A percentile compares a stretch with the other conserved stretches of the same genome.
Conservation (phyloP, 176 grass and related monocot genomes). For the Pontederia paniculata region DNA sequence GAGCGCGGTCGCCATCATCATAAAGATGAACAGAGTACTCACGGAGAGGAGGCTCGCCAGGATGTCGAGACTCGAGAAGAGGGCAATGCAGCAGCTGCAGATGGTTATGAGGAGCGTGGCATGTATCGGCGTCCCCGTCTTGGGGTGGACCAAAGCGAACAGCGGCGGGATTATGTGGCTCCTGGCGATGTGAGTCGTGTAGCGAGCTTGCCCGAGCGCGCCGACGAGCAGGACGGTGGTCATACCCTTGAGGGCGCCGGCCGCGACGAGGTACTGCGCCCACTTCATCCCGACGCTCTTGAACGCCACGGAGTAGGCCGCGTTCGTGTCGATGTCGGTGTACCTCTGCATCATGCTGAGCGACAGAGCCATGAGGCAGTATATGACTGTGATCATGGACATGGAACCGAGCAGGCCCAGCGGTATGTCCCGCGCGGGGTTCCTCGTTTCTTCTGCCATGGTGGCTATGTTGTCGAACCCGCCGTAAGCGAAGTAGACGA, state of each 20-base stretch:
- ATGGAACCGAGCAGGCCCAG: conserved; percentile 71
- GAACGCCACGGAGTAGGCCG: conserved; percentile 78
- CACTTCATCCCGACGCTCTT: conserved; percentile 55
- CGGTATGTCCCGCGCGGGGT: conserved; percentile 79
- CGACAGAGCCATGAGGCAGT: conserved; percentile 74
- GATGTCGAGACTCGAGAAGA: conserved; percentile 79
- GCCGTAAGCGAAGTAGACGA: conserved; percentile 87
- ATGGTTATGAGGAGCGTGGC: conserved; percentile 51
- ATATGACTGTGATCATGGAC: conserved; percentile 70
- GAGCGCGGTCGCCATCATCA: conserved; percentile 80
- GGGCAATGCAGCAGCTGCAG: conserved; percentile 39
- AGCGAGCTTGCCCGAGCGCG: conserved; percentile 64
- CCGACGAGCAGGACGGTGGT: conserved; percentile 86
- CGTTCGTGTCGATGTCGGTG: conserved; percentile 40
- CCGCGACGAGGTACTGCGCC: conserved; percentile 77
- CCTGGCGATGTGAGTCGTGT: conserved; percentile 87
- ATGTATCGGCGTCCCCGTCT: conserved; percentile 75
- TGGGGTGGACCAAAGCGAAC: conserved; percentile 81
- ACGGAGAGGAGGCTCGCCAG: conserved; percentile 56
- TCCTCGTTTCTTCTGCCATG: conserved; percentile 89
- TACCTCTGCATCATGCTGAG: conserved; percentile 93
- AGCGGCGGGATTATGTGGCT: conserved; percentile 95
- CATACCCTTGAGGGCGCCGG: conserved; percentile 97
- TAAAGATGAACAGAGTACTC: conserved; percentile 96
- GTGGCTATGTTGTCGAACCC: conserved; percentile 92